Conservation (phyloP, 129 eudicot genomes). For the Helichrysum umbraculigerum region DNA sequence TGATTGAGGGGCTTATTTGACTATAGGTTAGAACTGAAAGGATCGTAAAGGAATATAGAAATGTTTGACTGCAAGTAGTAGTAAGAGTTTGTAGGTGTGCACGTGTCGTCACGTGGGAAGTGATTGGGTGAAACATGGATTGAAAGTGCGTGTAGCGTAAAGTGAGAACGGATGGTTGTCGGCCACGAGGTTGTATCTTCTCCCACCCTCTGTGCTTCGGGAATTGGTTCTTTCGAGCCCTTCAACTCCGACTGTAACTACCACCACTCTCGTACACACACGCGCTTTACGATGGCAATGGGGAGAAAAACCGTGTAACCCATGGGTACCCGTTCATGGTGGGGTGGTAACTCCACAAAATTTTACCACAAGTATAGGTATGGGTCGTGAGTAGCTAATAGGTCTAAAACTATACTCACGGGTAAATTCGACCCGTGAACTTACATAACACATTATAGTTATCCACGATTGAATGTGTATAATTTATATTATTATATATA, state of each 20-base stretch:
- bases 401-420: too few relatives aligned
- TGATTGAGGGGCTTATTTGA: not conserved
- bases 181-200: slow-evolving; percentile 49
- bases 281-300: not conserved
- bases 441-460: too few relatives aligned
- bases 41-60: not conserved
- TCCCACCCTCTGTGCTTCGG: slow-evolving; percentile 32
- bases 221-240: slow-evolving; percentile 39
- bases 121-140: slow-evolving; percentile 25
- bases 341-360: too few relatives aligned
- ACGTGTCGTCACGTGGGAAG: slow-evolving; percentile 40
- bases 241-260: slow-evolving; percentile 10
- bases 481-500: too few relatives aligned
- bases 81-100: slow-evolving; percentile 6
- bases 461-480: too few relatives aligned
- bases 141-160: slow-evolving; percentile 47
- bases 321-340: too few relatives aligned
- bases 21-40: not conserved
- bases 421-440: too few relatives aligned
- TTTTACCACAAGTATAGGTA: too few relatives aligned
- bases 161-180: slow-evolving; percentile 37
- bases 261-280: not conserved
- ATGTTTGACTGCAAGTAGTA: slow-evolving; percentile 25
- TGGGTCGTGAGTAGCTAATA: too few relatives aligned
- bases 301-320: too few relatives aligned